Conservation (phyloP, 2,329 filamentous ascomycete species). For the Trichoderma polysporum region DNA sequence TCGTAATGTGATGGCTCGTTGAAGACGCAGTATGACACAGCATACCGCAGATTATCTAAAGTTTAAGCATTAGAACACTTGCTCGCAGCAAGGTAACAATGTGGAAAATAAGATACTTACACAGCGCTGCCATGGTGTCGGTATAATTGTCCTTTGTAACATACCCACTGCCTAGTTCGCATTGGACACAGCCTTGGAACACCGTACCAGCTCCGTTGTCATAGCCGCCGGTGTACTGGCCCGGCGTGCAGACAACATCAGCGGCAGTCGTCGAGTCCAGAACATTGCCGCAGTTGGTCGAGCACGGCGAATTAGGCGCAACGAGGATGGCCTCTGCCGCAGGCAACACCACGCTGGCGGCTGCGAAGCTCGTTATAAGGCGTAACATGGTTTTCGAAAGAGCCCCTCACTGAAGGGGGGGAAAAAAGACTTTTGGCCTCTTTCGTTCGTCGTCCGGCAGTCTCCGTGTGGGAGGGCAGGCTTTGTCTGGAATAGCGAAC, state of each 20-base stretch:
- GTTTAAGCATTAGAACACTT: constrained; percentile 20
- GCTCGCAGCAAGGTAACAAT: background rate
- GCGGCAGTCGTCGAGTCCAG: constrained; percentile 44
- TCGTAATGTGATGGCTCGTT: constrained; percentile 46
- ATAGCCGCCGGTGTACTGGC: constrained; percentile 32
- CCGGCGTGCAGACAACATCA: constrained; percentile 49
- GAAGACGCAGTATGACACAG: constrained; percentile 56
- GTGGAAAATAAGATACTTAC: constrained; percentile 41
- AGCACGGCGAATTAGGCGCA: constrained; percentile 49
- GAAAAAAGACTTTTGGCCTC: background rate
- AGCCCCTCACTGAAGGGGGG: background rate
- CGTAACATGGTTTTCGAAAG: constrained; percentile 21
- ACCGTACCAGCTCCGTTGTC: constrained; percentile 47
- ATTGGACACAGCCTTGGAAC: constrained; percentile 52
- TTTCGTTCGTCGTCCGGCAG: background rate
- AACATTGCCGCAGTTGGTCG: constrained; percentile 53
- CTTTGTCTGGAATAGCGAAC: constrained; percentile 2
- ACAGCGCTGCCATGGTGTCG: constrained; percentile 55
- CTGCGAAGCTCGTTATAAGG: constrained; percentile 24
- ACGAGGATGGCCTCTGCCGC: constrained; percentile 41
- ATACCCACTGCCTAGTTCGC: constrained; percentile 52
- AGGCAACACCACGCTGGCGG: constrained; percentile 25
- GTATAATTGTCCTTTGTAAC: constrained; percentile 44
- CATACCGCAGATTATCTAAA: constrained; percentile 59
- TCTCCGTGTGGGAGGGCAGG: background rate